Evolutionary conservation across 75 land plant species (phyloP), one percentile per base, ranked within the genome.

Genomic region (Picea glauca): DNA sequence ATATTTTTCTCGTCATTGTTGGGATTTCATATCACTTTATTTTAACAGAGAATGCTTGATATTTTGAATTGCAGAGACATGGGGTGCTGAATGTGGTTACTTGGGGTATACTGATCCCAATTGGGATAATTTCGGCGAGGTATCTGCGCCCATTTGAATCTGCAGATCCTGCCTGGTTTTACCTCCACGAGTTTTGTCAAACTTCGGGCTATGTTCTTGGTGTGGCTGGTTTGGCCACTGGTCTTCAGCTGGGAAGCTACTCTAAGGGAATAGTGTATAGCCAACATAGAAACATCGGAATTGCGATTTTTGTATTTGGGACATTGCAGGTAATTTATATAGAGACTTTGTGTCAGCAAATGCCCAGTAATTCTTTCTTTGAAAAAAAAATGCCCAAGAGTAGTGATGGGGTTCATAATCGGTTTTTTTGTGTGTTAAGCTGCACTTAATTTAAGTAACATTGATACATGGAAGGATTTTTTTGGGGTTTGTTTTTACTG

Each of bases 101-200:
- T 18, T 94, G 96, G 96, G 95, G 96, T 7, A 76, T 92, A 73
- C 43, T 92, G 65, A 78, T 92, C 13, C 92, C 92, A 2, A 1
- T 92, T 30, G 96, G 96, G 17, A 80, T 81, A 12, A 88, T 94
- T 56, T 54, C 89, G 0, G 92, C 96, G 0, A 76, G 96, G 38
- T 94, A 94, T 79, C 15, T 94, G 78, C 86, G 87, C 2, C 61
- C 81, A 3, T 85, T 85, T 30, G 61, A 81, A 72, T 77, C 84
- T 3, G 88, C 89, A 40, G 88, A 94, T 70, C 90, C 91, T 13
- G 81, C 83, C 46, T 94, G 98, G 98, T 94, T 93, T 65, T 93
- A 93, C 62, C 79, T 89, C 21, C 98, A 94, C 58, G 83, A 84
- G 17, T 40, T 72, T 60, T 89, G 88, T 80, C 98, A 94, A 60